Base-by-base conservation (phyloP, 2,329 filamentous ascomycete species). In the Ascosphaera aggregata region DNA sequence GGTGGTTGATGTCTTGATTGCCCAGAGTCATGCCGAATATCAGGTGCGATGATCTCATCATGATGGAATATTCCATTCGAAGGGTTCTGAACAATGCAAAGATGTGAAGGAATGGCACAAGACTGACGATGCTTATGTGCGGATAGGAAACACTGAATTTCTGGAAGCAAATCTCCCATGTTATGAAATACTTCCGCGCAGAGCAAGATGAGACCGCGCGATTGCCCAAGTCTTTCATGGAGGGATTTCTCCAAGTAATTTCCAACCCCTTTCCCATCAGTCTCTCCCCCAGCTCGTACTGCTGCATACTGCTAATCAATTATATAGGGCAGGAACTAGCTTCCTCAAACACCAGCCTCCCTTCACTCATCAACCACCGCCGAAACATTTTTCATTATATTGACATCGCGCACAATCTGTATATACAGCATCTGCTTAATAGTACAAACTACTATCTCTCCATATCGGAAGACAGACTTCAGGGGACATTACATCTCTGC, bases 91-190 rank as follows among this genome's bases (percentile, higher is more conserved):
- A n/a, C n/a, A n/a, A n/a, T n/a, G n/a, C n/a, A n/a, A n/a, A n/a
- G n/a, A n/a, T n/a, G n/a, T n/a, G n/a, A n/a, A n/a, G n/a, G n/a
- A n/a, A n/a, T n/a, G n/a, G n/a, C n/a, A n/a, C n/a, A n/a, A n/a
- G 11, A 34, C 35, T 41, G n/a, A 32, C 34, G 41, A 49, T 36
- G 18, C n/a, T 8, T 18, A 18, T 34, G 20, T 30, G 18, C 18
- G 17, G 38, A 39, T 42, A 94, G 85, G 89, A 98, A 69, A 98
- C 80, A 40, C 73, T 98, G 67, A 98, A 98, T 65, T 98, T 80
- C 69, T 98, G 89, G 89, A 93, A 94, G 63, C 89, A 98, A 62
- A 69, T 85, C 44, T 80, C 80, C 46, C 89, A 98, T 58, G 71
- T 98, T 49, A 82, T 98, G 71, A 84, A 89, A 51, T 98, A 93